phyloP scores from a whole-genome alignment of 164 flowering plant genomes.

The Santalum album region DNA sequence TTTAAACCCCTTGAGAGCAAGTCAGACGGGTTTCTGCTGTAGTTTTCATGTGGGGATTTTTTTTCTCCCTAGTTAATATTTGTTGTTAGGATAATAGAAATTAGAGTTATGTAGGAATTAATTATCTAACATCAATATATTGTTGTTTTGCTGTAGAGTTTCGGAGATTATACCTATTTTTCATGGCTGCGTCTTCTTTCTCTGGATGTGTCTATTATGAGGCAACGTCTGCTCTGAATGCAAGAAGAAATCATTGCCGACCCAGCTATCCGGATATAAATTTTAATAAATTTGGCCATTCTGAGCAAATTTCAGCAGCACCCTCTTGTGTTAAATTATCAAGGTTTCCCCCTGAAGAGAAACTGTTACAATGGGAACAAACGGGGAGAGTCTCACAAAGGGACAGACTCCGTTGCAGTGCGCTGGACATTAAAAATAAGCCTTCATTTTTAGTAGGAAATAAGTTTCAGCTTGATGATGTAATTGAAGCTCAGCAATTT shows the following conservation, averaged over 20 bases:
- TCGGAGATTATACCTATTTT: not conserved
- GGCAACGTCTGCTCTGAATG: conserved; percentile 6
- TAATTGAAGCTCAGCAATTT: conserved; percentile 90
- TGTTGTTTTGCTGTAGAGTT: not conserved
- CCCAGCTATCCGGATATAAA: conserved; percentile 8
- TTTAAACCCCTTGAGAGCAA: too few species aligned
- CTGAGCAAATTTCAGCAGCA: conserved; percentile 10
- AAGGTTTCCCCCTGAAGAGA: conserved; percentile 10
- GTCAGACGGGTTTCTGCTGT: too few species aligned
- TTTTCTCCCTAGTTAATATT: not conserved
- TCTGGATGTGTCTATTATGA: conserved; percentile 7
- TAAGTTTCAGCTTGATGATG: conserved; percentile 83
- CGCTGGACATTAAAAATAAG: conserved; percentile 20
- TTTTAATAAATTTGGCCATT: conserved; percentile 9
- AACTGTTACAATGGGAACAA: conserved; percentile 10
- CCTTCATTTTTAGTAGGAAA: conserved; percentile 33
- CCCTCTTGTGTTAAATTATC: conserved; percentile 7
- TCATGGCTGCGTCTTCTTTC: conserved; percentile 17
- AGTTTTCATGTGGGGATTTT: too few species aligned
- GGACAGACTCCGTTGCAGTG: conserved; percentile 22
- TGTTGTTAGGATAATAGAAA: too few species aligned
- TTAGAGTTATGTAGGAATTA: not conserved
- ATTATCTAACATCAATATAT: not conserved
- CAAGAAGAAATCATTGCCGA: conserved; percentile 5
- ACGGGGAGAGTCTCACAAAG: conserved; percentile 8